These are phyloP conservation scores for Ulota crispa DNA, from an alignment of 225 moss, liverwort and hornwort species.

Conservation along the genomic window DNA sequence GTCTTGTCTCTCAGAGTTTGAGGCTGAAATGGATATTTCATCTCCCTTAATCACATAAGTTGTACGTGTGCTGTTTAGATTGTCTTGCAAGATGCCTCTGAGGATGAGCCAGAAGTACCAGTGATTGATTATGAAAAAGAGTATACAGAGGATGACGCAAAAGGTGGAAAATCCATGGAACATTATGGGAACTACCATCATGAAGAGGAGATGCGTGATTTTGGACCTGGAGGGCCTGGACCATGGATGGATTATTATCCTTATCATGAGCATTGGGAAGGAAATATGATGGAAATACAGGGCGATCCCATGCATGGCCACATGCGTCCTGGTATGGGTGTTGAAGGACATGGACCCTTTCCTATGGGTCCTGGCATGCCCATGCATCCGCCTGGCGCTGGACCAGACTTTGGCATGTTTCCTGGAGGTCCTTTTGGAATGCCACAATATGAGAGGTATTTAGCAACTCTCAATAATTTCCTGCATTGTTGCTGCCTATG, in stretches of 20 bases:
- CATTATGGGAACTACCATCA: slow-evolving; percentile 45
- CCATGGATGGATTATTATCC: slow-evolving; percentile 67
- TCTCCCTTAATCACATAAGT: neutral
- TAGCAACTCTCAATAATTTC: neutral
- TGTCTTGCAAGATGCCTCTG: slow-evolving; percentile 88
- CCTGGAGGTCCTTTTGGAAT: slow-evolving; percentile 77
- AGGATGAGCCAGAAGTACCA: slow-evolving; percentile 68
- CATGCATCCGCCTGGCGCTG: slow-evolving; percentile 80
- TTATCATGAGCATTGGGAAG: slow-evolving; percentile 63
- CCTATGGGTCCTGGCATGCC: slow-evolving; percentile 84
- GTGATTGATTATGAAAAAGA: slow-evolving; percentile 54
- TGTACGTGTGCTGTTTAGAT: slow-evolving; percentile 56
- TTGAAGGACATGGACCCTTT: slow-evolving; percentile 84
- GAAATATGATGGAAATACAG: slow-evolving; percentile 70
- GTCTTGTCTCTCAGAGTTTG: neutral
- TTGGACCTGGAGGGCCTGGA: slow-evolving; percentile 54
- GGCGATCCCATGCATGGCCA: slow-evolving; percentile 75
- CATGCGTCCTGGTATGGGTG: slow-evolving; percentile 80
- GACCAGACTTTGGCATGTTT: slow-evolving; percentile 90
- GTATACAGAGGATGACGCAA: slow-evolving; percentile 62
- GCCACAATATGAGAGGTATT: slow-evolving; percentile 83
- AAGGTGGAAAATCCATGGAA: slow-evolving; percentile 55
- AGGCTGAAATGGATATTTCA: slow-evolving; percentile 4
- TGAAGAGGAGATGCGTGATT: slow-evolving; percentile 59
- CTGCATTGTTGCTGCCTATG: neutral